Evolutionary conservation across 2,329 filamentous ascomycete species (phyloP).

Genomic region (Colletotrichum costaricense): DNA sequence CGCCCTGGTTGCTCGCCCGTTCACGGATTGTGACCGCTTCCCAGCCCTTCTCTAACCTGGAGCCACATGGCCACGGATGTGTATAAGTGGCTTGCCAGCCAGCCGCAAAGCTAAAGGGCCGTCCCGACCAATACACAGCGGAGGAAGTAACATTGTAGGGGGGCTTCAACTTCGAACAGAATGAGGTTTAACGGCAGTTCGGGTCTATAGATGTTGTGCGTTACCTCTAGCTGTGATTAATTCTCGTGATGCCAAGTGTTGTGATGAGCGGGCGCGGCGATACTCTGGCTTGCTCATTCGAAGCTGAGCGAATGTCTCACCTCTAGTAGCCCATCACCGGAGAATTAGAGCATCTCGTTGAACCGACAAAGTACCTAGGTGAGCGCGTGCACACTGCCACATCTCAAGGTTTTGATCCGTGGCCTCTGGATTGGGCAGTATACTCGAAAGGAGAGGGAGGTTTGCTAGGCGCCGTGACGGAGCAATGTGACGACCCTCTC

Average conservation of each 20-base stretch:
- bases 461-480: constrained; percentile 10
- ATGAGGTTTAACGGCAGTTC: neutral
- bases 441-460: constrained; percentile 13
- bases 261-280: neutral
- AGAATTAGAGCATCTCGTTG: neutral
- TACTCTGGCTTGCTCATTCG: neutral
- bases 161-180: neutral
- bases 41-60: constrained; percentile 5
- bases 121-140: neutral
- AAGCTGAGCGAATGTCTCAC: constrained; percentile 8
- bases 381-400: neutral
- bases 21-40: neutral
- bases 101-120: constrained; percentile 9
- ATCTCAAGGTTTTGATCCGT: constrained; percentile 3
- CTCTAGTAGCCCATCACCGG: neutral
- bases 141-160: neutral
- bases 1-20: neutral
- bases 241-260: neutral
- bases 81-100: neutral
- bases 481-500: constrained; percentile 21
- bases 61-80: constrained; percentile 12
- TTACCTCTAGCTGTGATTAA: neutral
- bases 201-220: neutral
- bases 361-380: constrained; percentile 1
- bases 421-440: constrained; percentile 14